Evolutionary conservation across 2,329 filamentous ascomycete genomes (phyloP).

Genomic region (Incumbomyces lentus): DNA sequence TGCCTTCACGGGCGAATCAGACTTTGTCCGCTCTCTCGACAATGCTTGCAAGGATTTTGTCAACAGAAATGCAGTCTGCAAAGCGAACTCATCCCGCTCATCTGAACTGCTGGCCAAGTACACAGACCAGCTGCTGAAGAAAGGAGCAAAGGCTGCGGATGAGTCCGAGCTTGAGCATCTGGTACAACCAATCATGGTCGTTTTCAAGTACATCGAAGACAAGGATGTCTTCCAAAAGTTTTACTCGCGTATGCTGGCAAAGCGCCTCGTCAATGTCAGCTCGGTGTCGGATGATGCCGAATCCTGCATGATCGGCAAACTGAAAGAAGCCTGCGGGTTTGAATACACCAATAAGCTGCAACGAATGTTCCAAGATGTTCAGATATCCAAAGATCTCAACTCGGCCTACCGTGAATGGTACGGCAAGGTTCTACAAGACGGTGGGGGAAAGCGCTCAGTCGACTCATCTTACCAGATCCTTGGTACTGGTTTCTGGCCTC

Average conservation of each 20-base stretch:
- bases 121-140: slow-evolving; percentile 82
- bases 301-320: slow-evolving; percentile 98
- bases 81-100: slow-evolving; percentile 82
- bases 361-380: slow-evolving; percentile 99
- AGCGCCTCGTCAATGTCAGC: slow-evolving; percentile 86
- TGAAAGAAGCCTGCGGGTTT: slow-evolving; percentile 97
- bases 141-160: slow-evolving; percentile 84
- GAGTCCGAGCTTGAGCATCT: slow-evolving; percentile 87
- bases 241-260: slow-evolving; percentile 92
- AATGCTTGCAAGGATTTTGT: slow-evolving; percentile 98
- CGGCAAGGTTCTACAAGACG: slow-evolving; percentile 50
- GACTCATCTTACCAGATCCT: slow-evolving; percentile 89
- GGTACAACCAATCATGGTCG: slow-evolving; percentile 89
- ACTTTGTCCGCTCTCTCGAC: slow-evolving; percentile 90
- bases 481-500: slow-evolving; percentile 94
- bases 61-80: slow-evolving; percentile 94
- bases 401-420: slow-evolving; percentile 74
- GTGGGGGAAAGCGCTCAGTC: slow-evolving; percentile 56
- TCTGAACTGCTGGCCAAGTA: slow-evolving; percentile 94
- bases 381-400: slow-evolving; percentile 96
- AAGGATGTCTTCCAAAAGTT: slow-evolving; percentile 99
- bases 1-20: slow-evolving; percentile 88
- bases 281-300: slow-evolving; percentile 96
- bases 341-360: slow-evolving; percentile 99
- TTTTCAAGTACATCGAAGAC: slow-evolving; percentile 99